These are phyloP conservation scores for Trichoderma atroviride DNA, from an alignment of 2,329 filamentous ascomycete genomes.

Conservation along the genomic window DNA sequence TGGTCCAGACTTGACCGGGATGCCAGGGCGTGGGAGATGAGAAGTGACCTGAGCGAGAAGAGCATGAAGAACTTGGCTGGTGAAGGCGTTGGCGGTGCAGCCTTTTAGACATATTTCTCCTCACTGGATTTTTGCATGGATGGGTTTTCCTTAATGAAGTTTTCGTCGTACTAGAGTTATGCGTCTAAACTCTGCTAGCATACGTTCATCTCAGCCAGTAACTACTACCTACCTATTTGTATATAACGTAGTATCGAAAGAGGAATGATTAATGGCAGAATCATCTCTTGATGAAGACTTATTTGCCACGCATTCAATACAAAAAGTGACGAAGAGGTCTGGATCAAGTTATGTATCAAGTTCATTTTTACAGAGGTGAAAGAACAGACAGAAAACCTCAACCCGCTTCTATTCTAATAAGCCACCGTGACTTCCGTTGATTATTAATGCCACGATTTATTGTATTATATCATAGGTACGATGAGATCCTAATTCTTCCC, in stretches of 20 bases:
- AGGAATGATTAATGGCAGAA: background rate
- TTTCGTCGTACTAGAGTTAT: background rate
- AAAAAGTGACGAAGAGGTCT: background rate
- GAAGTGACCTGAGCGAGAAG: conserved; percentile 59
- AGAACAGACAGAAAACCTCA: background rate
- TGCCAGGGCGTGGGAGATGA: conserved; percentile 55
- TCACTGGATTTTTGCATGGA: background rate
- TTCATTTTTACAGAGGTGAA: background rate
- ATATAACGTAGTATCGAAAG: background rate
- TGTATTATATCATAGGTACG: background rate
- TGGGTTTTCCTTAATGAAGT: background rate
- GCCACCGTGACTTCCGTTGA: background rate
- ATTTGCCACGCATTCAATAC: background rate
- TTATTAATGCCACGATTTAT: background rate
- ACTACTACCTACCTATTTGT: background rate
- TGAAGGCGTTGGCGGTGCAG: conserved; percentile 57
- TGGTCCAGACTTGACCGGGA: conserved; percentile 61
- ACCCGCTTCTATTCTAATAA: background rate
- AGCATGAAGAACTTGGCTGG: conserved; percentile 60
- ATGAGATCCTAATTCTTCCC: background rate
- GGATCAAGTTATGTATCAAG: background rate
- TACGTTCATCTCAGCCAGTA: background rate
- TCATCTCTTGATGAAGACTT: background rate
- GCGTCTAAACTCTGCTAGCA: background rate
- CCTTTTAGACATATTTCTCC: conserved; percentile 46